Conservation (phyloP, 1,139 yeast species). For the Candida glucosophila region DNA sequence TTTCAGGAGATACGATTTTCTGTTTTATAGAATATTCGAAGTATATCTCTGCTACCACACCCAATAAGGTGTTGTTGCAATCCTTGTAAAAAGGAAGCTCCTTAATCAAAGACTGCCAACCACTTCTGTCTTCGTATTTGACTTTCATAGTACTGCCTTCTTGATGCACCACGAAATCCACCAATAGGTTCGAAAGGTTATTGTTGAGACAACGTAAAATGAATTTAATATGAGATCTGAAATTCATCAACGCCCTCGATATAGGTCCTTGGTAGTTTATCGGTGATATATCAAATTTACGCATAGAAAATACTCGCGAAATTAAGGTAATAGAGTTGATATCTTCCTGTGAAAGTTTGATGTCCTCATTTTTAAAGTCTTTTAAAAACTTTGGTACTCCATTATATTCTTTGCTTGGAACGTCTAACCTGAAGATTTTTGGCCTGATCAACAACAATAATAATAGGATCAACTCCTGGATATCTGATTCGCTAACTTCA, state of each 20-base stretch:
- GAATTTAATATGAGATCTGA: constrained; percentile 58
- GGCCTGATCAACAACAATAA: constrained; percentile 35
- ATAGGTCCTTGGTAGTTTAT: constrained; percentile 64
- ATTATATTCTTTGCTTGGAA: constrained; percentile 21
- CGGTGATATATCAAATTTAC: constrained; percentile 45
- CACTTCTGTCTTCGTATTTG: constrained; percentile 29
- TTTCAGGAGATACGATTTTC: constrained; percentile 14
- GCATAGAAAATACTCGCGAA: constrained; percentile 51
- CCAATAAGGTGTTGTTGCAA: constrained; percentile 36
- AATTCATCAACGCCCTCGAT: constrained; percentile 52
- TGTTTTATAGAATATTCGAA: constrained; percentile 30
- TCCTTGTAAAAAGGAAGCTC: constrained; percentile 54
- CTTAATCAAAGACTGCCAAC: constrained; percentile 51
- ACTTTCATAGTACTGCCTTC: constrained; percentile 36
- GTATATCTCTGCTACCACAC: constrained; percentile 35
- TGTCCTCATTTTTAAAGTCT: constrained; percentile 22
- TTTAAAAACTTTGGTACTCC: constrained; percentile 30
- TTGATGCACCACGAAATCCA: constrained; percentile 47
- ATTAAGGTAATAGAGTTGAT: constrained; percentile 37
- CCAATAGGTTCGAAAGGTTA: constrained; percentile 43
- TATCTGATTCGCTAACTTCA: constrained; percentile 12
- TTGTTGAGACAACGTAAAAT: constrained; percentile 45
- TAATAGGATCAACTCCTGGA: constrained; percentile 33
- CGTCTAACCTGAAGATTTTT: constrained; percentile 21
- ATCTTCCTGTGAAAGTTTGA: constrained; percentile 17